Evolutionary conservation across 805 yeast species (phyloP).

Genomic region (Cyberlindnera meyerae): DNA sequence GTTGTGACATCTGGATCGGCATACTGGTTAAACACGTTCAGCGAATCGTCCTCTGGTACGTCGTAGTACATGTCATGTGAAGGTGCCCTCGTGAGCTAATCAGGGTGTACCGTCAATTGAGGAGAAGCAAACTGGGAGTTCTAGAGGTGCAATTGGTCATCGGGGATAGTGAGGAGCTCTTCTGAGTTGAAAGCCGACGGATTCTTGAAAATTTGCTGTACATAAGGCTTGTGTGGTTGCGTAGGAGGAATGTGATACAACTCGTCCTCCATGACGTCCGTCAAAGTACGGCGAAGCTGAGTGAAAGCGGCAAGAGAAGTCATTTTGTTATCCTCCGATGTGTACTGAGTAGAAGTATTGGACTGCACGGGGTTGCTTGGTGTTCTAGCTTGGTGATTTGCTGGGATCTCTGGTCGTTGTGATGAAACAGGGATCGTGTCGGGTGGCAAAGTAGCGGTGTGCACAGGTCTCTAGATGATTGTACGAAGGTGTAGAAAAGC

Average conservation of each 20-base stretch:
- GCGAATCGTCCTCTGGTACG: slow-evolving; percentile 18
- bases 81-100: slow-evolving; percentile 10
- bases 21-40: slow-evolving; percentile 22
- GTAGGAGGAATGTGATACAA: slow-evolving; percentile 35
- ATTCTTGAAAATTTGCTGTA: slow-evolving; percentile 15
- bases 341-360: background rate
- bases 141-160: slow-evolving; percentile 2
- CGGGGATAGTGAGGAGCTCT: slow-evolving; percentile 24
- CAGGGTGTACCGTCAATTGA: slow-evolving; percentile 5
- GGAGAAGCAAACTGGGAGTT: too few relatives aligned
- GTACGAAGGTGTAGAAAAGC: too few relatives aligned
- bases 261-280: slow-evolving; percentile 59
- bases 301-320: slow-evolving; percentile 47
- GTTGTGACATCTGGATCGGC: slow-evolving; percentile 26
- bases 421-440: slow-evolving; percentile 1
- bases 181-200: slow-evolving; percentile 22
- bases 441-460: background rate
- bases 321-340: slow-evolving; percentile 26
- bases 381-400: background rate
- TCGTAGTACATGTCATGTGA: slow-evolving; percentile 24
- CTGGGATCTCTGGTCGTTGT: too few relatives aligned
- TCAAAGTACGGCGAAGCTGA: slow-evolving; percentile 44
- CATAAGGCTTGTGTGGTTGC: background rate
- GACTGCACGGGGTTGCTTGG: background rate
- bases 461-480: too few relatives aligned